These are phyloP conservation scores for Penicillium sclerotiorum DNA, from an alignment of 2,329 filamentous ascomycete species.

Conservation along the genomic window DNA sequence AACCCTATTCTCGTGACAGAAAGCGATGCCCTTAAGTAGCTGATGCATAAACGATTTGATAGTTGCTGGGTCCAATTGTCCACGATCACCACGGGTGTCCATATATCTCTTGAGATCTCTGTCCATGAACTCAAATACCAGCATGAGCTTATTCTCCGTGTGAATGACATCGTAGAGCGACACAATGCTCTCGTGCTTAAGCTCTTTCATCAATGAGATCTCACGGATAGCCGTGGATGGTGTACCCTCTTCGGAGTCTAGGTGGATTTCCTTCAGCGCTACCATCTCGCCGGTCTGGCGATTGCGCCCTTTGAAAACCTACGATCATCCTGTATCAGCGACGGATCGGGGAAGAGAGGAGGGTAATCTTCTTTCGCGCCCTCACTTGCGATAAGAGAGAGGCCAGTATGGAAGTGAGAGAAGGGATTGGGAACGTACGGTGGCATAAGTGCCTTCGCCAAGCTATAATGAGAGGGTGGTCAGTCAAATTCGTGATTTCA, in stretches of 20 bases:
- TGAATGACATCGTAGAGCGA: constrained; percentile 98
- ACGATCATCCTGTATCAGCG: constrained; percentile 23
- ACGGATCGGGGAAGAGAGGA: constrained; percentile 1
- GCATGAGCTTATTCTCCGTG: constrained; percentile 99
- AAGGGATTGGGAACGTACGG: constrained; percentile 61
- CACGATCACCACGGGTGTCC: constrained; percentile 88
- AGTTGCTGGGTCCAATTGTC: constrained; percentile 81
- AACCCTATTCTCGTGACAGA: constrained; percentile 96
- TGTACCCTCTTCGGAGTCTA: constrained; percentile 97
- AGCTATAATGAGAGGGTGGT: constrained; percentile 53
- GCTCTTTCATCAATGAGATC: constrained; percentile 98
- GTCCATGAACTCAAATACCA: constrained; percentile 99
- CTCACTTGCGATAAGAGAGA: background rate
- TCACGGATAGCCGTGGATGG: constrained; percentile 96
- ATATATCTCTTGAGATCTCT: constrained; percentile 98
- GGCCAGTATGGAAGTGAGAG: background rate
- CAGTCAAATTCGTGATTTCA: constrained; percentile 31
- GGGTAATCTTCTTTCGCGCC: background rate
- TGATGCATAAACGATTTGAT: constrained; percentile 99
- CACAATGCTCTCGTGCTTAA: constrained; percentile 98
- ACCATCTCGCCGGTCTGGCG: constrained; percentile 95
- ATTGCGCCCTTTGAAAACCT: constrained; percentile 99
- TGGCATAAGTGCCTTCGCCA: constrained; percentile 97
- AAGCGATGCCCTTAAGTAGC: constrained; percentile 90
- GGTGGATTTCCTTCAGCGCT: constrained; percentile 96